Conservation (phyloP, 257 asterid species). For the Scutellaria galericulata region DNA sequence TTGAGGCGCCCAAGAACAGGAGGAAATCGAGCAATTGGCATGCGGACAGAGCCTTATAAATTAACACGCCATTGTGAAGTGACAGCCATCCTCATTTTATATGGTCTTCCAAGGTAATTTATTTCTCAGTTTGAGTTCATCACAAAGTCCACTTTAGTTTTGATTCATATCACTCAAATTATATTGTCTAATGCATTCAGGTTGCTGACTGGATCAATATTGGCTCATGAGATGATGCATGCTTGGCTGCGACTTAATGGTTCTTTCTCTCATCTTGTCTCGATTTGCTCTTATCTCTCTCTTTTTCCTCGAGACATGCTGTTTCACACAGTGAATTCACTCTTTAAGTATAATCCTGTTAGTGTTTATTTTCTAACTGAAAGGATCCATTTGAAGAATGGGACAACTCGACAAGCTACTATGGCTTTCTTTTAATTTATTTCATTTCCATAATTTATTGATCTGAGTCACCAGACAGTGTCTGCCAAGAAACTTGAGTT, state of each 20-base stretch:
- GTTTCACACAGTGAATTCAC: neutral
- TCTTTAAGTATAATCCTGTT: neutral
- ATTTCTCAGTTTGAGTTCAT: slow-evolving; percentile 1
- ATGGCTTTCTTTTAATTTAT: neutral
- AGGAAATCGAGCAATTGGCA: slow-evolving; percentile 53
- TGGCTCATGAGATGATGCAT: slow-evolving; percentile 99
- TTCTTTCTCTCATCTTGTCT: slow-evolving; percentile 39
- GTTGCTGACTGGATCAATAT: slow-evolving; percentile 85
- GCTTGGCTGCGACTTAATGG: slow-evolving; percentile 96
- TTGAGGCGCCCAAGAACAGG: slow-evolving; percentile 72
- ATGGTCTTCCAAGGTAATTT: slow-evolving; percentile 87
- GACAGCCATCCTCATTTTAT: slow-evolving; percentile 87
- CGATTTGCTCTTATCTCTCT: neutral
- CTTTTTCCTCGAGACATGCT: neutral
- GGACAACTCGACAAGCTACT: neutral
- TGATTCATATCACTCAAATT: slow-evolving; percentile 6
- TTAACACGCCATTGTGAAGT: slow-evolving; percentile 84
- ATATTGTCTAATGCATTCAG: slow-evolving; percentile 43
- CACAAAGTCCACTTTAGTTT: neutral
- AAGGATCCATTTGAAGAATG: neutral
- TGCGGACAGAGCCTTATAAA: slow-evolving; percentile 78
- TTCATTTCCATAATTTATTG: neutral
- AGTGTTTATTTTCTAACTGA: slow-evolving; percentile 17
- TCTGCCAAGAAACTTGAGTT: neutral
- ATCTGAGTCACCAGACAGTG: neutral